phyloP scores from a whole-genome alignment of 805 yeast genomes.

The Teunomyces barrocoloradensis region DNA sequence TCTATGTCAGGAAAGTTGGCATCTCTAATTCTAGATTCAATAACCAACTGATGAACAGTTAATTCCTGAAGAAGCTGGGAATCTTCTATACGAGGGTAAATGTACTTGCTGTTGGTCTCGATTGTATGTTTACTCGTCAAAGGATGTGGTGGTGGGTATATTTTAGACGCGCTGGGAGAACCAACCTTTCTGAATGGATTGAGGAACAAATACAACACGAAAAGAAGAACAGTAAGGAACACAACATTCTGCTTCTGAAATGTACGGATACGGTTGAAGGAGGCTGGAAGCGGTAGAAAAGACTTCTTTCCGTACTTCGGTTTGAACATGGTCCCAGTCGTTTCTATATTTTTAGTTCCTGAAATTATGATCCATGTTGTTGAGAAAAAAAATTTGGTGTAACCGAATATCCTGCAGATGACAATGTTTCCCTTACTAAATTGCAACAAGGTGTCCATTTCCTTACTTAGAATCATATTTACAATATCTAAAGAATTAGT shows the following conservation, averaged over 20 bases:
- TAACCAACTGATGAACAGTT: constrained; percentile 51
- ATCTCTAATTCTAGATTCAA: constrained; percentile 45
- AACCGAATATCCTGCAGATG: background rate
- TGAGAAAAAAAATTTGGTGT: constrained; percentile 1
- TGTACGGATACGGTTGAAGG: constrained; percentile 17
- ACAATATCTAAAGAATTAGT: background rate
- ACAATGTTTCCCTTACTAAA: background rate
- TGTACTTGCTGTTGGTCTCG: constrained; percentile 49
- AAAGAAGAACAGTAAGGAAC: constrained; percentile 10
- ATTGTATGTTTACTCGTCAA: constrained; percentile 32
- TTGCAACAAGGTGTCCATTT: background rate
- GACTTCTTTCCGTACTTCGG: constrained; percentile 25
- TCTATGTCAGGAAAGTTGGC: constrained; percentile 40
- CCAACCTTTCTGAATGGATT: constrained; percentile 17
- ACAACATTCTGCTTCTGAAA: constrained; percentile 15
- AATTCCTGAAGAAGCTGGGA: constrained; percentile 59
- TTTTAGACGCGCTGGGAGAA: background rate
- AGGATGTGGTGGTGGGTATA: constrained; percentile 34
- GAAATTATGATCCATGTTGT: background rate
- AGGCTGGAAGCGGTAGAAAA: constrained; percentile 29
- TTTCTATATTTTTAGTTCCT: constrained; percentile 1
- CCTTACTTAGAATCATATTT: background rate
- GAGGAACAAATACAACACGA: constrained; percentile 20
- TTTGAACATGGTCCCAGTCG: constrained; percentile 18
- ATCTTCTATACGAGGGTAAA: constrained; percentile 75